Evolutionary conservation across 2,329 filamentous ascomycete species (phyloP).

Genomic region (Cladosporium sphaerospermum): DNA sequence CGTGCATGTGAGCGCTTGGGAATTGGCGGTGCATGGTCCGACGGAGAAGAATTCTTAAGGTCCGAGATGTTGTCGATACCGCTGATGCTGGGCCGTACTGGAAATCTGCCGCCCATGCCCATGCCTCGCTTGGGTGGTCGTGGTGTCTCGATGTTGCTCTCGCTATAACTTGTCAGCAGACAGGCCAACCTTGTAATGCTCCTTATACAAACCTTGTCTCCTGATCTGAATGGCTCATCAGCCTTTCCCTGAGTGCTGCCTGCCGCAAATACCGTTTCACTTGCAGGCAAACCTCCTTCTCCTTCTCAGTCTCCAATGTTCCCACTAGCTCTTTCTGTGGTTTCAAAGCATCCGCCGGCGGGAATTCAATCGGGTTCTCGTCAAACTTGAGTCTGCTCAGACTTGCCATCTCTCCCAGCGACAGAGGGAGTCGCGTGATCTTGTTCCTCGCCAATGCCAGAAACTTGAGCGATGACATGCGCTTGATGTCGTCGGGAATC

Average conservation of each 20-base stretch:
- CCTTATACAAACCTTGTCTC: slow-evolving; percentile 17
- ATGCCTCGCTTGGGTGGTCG: slow-evolving; percentile 56
- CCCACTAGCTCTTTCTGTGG: slow-evolving; percentile 13
- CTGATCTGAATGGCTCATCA: slow-evolving; percentile 23
- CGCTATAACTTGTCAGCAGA: slow-evolving; percentile 43
- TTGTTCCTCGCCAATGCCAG: slow-evolving; percentile 81
- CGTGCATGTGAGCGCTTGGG: slow-evolving; percentile 77
- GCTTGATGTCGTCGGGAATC: slow-evolving; percentile 72
- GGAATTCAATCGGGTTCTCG: slow-evolving; percentile 78
- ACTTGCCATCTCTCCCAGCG: slow-evolving; percentile 82
- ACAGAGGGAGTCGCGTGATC: slow-evolving; percentile 75
- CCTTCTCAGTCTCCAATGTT: slow-evolving; percentile 51
- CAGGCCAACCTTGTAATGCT: slow-evolving; percentile 3
- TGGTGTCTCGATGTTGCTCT: slow-evolving; percentile 70
- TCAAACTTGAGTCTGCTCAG: slow-evolving; percentile 85
- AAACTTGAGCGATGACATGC: slow-evolving; percentile 79
- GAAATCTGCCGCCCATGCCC: slow-evolving; percentile 49
- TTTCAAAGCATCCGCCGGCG: slow-evolving; percentile 45
- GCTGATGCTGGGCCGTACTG: slow-evolving; percentile 60
- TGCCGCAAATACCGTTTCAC: slow-evolving; percentile 53
- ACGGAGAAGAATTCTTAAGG: slow-evolving; percentile 62
- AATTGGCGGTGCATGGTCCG: slow-evolving; percentile 59
- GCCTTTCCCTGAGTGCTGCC: slow-evolving; percentile 29
- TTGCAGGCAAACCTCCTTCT: slow-evolving; percentile 53
- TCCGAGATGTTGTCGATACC: slow-evolving; percentile 56